Percentiles rank a stretch among this genome's conserved stretches.
These are phyloP conservation scores for Nakazawaea sp. DNA, from an alignment of 805 yeast species.

Conservation along the genomic window DNA sequence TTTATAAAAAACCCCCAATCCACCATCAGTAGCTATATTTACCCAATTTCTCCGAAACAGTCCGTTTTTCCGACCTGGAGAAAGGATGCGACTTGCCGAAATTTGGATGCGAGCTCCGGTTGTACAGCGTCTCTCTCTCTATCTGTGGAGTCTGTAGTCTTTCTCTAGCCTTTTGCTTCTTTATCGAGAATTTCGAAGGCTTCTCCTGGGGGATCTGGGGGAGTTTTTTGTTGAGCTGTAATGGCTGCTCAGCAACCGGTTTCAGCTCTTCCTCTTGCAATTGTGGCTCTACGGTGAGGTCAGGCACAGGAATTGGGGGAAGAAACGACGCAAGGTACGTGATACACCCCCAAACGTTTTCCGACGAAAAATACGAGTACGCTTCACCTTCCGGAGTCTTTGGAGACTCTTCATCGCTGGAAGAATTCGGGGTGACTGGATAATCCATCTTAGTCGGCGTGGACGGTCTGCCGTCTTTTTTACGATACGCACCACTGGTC, in stretches of 20 bases:
- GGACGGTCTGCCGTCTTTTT: too few species aligned
- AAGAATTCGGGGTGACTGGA: background rate
- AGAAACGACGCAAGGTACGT: conserved; percentile 9
- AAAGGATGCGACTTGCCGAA: background rate
- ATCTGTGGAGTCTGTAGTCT: background rate
- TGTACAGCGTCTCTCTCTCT: background rate
- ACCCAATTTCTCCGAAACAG: background rate
- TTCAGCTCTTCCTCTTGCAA: too few species aligned
- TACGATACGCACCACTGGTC: background rate
- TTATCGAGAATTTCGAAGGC: background rate
- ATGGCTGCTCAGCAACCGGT: too few species aligned
- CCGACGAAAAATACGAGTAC: background rate
- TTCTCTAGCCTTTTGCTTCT: background rate
- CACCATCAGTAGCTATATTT: background rate
- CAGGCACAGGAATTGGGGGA: conserved; percentile 9
- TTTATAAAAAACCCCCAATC: background rate
- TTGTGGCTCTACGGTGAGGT: too few species aligned
- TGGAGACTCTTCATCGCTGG: background rate
- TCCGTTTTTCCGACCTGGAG: background rate
- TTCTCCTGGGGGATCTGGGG: background rate
- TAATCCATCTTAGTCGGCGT: too few species aligned
- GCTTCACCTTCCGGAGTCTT: background rate
- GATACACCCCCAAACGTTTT: conserved; percentile 7
- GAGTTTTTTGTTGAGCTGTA: background rate
- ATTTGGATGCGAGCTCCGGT: background rate